These are phyloP conservation scores for Pyrenochaeta sp. DNA, from an alignment of 2,329 filamentous ascomycete species.

Conservation along the genomic window DNA sequence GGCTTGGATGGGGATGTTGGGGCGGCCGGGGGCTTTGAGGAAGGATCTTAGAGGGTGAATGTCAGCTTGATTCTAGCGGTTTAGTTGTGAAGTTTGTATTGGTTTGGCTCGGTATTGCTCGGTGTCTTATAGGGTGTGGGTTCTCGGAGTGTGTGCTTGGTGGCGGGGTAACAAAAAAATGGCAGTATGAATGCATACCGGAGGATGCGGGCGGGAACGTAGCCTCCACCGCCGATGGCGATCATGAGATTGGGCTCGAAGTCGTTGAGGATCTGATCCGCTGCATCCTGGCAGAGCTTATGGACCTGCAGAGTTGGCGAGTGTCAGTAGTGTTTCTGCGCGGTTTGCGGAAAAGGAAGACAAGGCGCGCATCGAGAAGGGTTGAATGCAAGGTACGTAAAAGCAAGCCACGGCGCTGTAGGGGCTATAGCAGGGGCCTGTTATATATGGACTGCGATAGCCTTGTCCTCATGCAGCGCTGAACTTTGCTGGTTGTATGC, in stretches of 20 bases:
- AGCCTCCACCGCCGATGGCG: conserved; percentile 96
- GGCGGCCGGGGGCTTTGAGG: conserved; percentile 83
- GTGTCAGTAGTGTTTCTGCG: conserved; percentile 13
- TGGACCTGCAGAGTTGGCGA: conserved; percentile 71
- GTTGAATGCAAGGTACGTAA: background rate
- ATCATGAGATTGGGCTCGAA: conserved; percentile 97
- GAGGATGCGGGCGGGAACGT: conserved; percentile 94
- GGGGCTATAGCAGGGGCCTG: too few relatives aligned
- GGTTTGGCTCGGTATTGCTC: background rate
- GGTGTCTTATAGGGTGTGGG: too few relatives aligned
- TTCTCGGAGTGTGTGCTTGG: too few relatives aligned
- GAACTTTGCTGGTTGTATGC: too few relatives aligned
- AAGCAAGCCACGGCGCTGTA: too few relatives aligned
- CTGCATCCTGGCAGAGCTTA: conserved; percentile 92
- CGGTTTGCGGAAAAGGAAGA: too few relatives aligned
- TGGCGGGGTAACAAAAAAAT: too few relatives aligned
- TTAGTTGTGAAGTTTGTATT: background rate
- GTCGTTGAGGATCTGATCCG: conserved; percentile 78
- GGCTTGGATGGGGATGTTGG: conserved; percentile 99
- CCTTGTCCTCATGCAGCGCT: too few relatives aligned
- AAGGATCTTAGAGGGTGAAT: conserved; percentile 67
- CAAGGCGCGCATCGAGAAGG: too few relatives aligned
- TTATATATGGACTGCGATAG: too few relatives aligned
- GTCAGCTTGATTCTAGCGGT: conserved; percentile 8
- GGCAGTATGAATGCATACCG: conserved; percentile 65